Evolutionary conservation across 2,329 filamentous ascomycete species (phyloP).

Genomic region (Calonectria ilicicola): DNA sequence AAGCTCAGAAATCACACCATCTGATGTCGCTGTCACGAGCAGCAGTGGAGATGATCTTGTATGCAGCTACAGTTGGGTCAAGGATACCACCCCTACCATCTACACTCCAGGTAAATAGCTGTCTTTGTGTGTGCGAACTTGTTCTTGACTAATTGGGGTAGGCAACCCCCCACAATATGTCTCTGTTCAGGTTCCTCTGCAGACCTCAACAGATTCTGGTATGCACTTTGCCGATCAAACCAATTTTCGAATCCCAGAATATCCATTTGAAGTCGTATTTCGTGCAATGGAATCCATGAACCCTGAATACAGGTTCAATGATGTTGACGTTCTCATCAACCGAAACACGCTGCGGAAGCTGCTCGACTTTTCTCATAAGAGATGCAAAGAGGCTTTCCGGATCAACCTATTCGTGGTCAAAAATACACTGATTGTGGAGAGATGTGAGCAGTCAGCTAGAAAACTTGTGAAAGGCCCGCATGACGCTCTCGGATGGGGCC

Average conservation of each 20-base stretch:
- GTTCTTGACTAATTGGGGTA: background rate
- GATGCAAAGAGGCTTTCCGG: slow-evolving; percentile 28
- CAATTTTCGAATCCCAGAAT: slow-evolving; percentile 20
- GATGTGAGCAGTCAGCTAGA: slow-evolving; percentile 8
- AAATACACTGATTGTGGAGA: slow-evolving; percentile 33
- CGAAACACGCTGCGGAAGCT: slow-evolving; percentile 38
- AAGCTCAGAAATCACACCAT: background rate
- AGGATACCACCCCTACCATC: background rate
- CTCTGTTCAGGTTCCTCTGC: background rate
- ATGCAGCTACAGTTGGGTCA: slow-evolving; percentile 32
- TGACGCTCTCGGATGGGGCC: background rate
- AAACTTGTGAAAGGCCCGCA: background rate
- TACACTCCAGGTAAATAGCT: slow-evolving; percentile 27
- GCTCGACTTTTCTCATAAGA: slow-evolving; percentile 37
- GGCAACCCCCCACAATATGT: slow-evolving; percentile 14
- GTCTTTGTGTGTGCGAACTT: accelerated
- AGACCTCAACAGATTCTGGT: slow-evolving; percentile 1
- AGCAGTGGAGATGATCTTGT: slow-evolving; percentile 14
- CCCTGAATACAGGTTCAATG: slow-evolving; percentile 36
- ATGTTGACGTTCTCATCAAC: slow-evolving; percentile 46
- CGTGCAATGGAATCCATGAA: slow-evolving; percentile 40
- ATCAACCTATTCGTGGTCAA: slow-evolving; percentile 25
- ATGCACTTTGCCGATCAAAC: slow-evolving; percentile 30
- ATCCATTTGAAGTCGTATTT: slow-evolving; percentile 45
- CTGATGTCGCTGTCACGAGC: background rate